Conservation (phyloP, 768 basidiomycete genomes). For the Boletus vinaceobasis region DNA sequence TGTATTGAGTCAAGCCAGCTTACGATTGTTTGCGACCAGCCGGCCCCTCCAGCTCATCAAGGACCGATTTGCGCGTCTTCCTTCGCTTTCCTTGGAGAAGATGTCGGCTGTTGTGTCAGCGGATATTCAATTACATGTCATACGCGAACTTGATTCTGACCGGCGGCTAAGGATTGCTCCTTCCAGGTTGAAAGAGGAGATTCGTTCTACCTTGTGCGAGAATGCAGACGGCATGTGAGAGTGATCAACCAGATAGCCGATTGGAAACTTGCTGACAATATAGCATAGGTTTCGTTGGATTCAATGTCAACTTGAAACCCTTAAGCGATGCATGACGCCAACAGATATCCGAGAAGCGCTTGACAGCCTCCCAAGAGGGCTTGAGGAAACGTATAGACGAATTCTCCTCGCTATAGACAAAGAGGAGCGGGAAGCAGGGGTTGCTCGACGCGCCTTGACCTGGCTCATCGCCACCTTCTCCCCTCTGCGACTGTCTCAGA, state of each 20-base stretch:
- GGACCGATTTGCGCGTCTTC: background rate
- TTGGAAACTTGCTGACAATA: background rate
- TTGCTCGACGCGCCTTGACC: background rate
- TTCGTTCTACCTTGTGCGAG: background rate
- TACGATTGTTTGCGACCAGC: background rate
- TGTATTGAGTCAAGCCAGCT: background rate
- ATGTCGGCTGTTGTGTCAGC: background rate
- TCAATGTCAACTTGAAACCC: background rate
- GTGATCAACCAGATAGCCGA: background rate
- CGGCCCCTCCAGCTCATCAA: background rate
- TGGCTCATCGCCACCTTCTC: background rate
- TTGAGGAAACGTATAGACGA: background rate
- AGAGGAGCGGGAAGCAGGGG: background rate
- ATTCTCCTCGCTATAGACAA: background rate
- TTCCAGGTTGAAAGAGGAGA: background rate
- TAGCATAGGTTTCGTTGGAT: background rate
- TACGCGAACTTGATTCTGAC: background rate
- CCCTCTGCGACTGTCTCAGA: background rate
- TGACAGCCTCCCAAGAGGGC: background rate
- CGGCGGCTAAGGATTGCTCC: background rate
- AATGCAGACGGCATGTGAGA: background rate
- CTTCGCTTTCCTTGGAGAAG: background rate
- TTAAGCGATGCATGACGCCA: background rate
- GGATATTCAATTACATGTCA: background rate
- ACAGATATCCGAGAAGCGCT: background rate